Base-by-base conservation (phyloP, 257 asterid genomes). In the Solanum corneliomulleri region DNA sequence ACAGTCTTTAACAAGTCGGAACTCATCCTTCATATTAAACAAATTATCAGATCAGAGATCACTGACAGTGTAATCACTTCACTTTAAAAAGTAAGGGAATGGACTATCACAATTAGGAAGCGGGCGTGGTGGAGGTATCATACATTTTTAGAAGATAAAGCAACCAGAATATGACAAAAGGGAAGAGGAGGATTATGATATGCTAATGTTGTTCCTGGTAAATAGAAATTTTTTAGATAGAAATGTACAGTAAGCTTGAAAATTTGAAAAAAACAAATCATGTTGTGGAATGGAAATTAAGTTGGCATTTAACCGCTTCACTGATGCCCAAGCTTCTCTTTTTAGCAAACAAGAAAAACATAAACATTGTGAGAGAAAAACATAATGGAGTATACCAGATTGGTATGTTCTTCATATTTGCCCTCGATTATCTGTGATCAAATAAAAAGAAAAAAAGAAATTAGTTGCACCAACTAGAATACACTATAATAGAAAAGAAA, bases 401-500 rank as follows among this genome's bases (percentile, higher is more conserved):
- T 88, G 88, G 45, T 75, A 83, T 92, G 94, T 47, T 91, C 96
- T 78, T 93, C 94, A 81, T 91, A 93, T 89, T 91, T 94, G 64
- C 97, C 94, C 56, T 93, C 98, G 35, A 97, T 96, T 92, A 97
- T 96, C 99, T 97, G 98, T 91, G 90, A 88, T 69, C 83, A 60
- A 90, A 66, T 42, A 4, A 47, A 66, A 89, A 58, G 68, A 39
- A 68, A 35, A 85, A 86, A 70, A 70, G 11, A 33, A 71, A 68
- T 82, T 58, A 86, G 78, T 58, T 25, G 29, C 56, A 14, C 83
- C 87, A 89, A 27, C 70, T 14, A 29, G 66, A 58, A 83, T 35
- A 44, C 75, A 56, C 42, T 39, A 20, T 58, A 62, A 81, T 35
- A 11, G 4, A 85, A 5, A 86, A 72, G 58, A n/a, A 49, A 37